These are phyloP conservation scores for Periconia sp. DNA, from an alignment of 2,329 filamentous ascomycete species.

Conservation along the genomic window DNA sequence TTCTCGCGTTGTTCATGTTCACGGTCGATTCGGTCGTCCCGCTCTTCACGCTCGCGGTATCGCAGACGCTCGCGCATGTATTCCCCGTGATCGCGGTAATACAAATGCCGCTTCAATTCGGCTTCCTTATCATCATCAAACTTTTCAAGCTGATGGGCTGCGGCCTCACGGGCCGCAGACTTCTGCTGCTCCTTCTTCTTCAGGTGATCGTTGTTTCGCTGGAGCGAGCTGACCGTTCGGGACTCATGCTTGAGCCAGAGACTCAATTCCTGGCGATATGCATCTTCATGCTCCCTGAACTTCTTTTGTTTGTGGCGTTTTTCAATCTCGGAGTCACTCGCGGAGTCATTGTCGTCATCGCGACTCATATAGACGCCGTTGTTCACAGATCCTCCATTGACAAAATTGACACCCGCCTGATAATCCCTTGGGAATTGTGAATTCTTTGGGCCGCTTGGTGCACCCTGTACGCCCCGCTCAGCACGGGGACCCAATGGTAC, in stretches of 20 bases:
- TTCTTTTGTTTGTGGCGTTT: constrained; percentile 70
- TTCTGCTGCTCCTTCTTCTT: constrained; percentile 67
- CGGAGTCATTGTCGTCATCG: constrained; percentile 85
- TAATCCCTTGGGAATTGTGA: constrained; percentile 70
- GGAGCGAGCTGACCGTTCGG: constrained; percentile 78
- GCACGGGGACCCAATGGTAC: constrained; percentile 72
- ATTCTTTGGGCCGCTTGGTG: constrained; percentile 71
- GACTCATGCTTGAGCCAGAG: constrained; percentile 90
- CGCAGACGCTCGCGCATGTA: constrained; percentile 81
- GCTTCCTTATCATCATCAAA: constrained; percentile 91
- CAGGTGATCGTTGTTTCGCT: constrained; percentile 81
- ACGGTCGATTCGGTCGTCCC: constrained; percentile 81
- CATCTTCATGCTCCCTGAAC: constrained; percentile 74
- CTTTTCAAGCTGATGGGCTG: constrained; percentile 71
- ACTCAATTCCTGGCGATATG: constrained; percentile 81
- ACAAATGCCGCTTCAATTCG: constrained; percentile 70
- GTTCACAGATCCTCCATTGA: constrained; percentile 74
- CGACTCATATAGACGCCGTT: constrained; percentile 57
- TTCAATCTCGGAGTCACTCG: constrained; percentile 84
- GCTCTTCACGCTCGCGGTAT: constrained; percentile 73
- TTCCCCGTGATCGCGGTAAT: constrained; percentile 81
- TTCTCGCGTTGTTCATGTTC: constrained; percentile 74
- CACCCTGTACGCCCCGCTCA: constrained; percentile 68
- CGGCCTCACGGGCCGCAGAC: constrained; percentile 65
- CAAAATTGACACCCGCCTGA: constrained; percentile 77